Conservation (phyloP, 2,329 filamentous ascomycete genomes). For the Blastomyces parvus region DNA sequence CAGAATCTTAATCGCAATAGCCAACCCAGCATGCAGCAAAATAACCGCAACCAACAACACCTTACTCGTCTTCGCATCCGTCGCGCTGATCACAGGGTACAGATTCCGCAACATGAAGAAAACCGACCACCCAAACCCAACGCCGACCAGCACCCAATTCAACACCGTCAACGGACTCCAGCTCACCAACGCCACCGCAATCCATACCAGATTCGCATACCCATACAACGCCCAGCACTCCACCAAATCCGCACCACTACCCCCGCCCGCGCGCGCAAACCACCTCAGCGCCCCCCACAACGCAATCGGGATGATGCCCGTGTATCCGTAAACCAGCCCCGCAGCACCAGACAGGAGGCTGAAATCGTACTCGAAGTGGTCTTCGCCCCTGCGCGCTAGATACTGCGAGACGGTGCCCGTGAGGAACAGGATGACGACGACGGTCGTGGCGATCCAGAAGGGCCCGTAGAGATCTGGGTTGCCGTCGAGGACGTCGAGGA, state of each 20-base stretch:
- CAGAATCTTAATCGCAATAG: conserved; percentile 88
- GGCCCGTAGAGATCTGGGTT: conserved; percentile 96
- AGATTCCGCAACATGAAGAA: conserved; percentile 77
- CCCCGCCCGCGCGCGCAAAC: conserved; percentile 69
- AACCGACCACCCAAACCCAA: conserved; percentile 75
- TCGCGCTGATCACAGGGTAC: conserved; percentile 84
- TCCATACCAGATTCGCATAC: conserved; percentile 95
- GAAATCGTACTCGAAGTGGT: conserved; percentile 86
- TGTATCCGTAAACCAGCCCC: conserved; percentile 92
- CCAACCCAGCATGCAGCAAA: conserved; percentile 74
- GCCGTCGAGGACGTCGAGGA: conserved; percentile 91
- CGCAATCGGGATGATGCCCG: conserved; percentile 69
- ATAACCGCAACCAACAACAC: conserved; percentile 75
- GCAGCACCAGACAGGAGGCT: conserved; percentile 78
- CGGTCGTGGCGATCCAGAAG: conserved; percentile 97
- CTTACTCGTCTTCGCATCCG: conserved; percentile 86
- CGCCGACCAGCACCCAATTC: conserved; percentile 86
- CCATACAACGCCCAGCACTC: conserved; percentile 95
- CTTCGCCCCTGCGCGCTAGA: conserved; percentile 55
- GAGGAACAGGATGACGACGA: conserved; percentile 88
- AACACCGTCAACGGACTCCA: conserved; percentile 79
- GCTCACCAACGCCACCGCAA: conserved; percentile 81
- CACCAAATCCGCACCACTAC: conserved; percentile 61
- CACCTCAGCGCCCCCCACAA: conserved; percentile 86
- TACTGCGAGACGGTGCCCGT: conserved; percentile 94